Conservation (phyloP, 2,329 filamentous ascomycete genomes). For the Zarea fungicola region DNA sequence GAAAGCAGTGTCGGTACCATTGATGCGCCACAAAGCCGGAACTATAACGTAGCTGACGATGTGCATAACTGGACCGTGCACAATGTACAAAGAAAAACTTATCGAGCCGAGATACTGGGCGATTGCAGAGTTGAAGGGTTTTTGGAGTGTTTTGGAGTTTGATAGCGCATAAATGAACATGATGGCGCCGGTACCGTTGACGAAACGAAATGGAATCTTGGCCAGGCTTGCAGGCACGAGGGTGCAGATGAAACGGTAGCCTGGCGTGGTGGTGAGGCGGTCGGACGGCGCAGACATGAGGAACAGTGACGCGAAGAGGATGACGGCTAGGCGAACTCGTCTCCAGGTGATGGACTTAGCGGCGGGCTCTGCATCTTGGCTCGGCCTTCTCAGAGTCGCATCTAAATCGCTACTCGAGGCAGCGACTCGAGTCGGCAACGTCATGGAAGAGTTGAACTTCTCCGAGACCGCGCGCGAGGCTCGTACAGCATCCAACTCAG, state of each 20-base stretch:
- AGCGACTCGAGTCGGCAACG: too few species aligned
- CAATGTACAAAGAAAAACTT: conserved; percentile 38
- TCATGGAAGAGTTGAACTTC: not conserved
- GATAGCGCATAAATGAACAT: not conserved
- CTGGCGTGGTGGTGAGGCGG: not conserved
- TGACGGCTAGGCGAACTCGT: not conserved
- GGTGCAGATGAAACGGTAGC: not conserved
- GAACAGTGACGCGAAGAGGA: not conserved
- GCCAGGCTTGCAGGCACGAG: not conserved
- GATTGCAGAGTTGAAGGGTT: conserved; percentile 2
- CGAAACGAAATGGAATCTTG: not conserved
- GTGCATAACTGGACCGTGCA: conserved; percentile 53
- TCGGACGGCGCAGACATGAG: not conserved
- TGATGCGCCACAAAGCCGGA: conserved; percentile 27
- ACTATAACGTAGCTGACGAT: conserved; percentile 55
- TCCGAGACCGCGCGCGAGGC: not conserved
- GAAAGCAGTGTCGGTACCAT: not conserved
- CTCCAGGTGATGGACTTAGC: not conserved
- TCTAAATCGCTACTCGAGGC: too few species aligned
- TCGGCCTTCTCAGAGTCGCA: too few species aligned
- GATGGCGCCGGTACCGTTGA: not conserved
- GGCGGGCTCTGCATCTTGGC: not conserved
- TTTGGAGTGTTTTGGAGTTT: not conserved
- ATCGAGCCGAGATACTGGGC: conserved; percentile 35
- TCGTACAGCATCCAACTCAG: not conserved